Base-by-base conservation (phyloP, 306 rosid genomes). In the Cyamopsis tetragonoloba region DNA sequence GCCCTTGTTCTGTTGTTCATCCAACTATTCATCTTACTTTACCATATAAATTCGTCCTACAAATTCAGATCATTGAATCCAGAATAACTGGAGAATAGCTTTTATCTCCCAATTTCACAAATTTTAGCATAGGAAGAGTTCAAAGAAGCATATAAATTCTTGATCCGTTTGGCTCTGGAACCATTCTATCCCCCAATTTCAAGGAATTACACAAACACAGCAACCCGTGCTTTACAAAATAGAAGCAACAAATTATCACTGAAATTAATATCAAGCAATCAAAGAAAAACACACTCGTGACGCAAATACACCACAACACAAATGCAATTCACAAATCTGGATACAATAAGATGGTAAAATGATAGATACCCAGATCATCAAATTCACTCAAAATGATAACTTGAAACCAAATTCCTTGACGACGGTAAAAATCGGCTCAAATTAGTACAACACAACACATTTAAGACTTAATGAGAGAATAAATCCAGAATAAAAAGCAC, bases 301-400 rank as follows among this genome's bases (percentile, higher is more conserved):
- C 42, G 60, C 42, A 32, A 10, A 49, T 32, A 20, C 60, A 44
- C 26, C 2, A 38, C 31, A 67, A 61, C 30, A 23, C 20, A 66
- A 71, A 60, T 8, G n/a, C 42, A 68, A 62, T 55, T 19, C 14
- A 67, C 49, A 46, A 31, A 66, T 59, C 74, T 23, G 3, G 35
- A 54, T 57, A 20, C 2, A 43, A 58, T 0, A 20, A 23, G 32
- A 60, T 6, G 66, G 24, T 4, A 12, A 68, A 50, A 68, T 30
- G 5, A 44, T 12, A 31, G 46, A 66, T 8, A 51, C 49, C 42
- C 51, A 43, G 51, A 56, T 76, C 54, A 42, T n/a, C 0, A 56
- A 61, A 42, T 39, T 70, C 46, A 35, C 59, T 8, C 17, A 37
- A 74, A 43, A 12, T 0, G 10, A 3, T 3, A 53, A 22, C 0